A percentile compares a stretch with the other conserved stretches of the same genome.
Evolutionary conservation across 2,329 filamentous ascomycete genomes (phyloP).

Genomic region (Ophiostoma sp.): DNA sequence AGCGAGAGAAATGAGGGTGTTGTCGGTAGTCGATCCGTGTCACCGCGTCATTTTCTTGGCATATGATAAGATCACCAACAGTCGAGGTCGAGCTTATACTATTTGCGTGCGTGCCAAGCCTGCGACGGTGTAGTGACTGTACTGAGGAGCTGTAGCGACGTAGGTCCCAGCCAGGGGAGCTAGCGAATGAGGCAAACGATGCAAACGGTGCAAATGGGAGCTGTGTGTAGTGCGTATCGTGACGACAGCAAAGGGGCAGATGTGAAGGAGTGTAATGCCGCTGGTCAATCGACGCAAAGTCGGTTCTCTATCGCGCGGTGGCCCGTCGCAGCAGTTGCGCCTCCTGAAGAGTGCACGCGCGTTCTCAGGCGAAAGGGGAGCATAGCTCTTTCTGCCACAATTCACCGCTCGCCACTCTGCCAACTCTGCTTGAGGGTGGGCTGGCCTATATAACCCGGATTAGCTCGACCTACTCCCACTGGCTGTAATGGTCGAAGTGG

Average conservation of each 20-base stretch:
- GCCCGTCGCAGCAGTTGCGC: neutral
- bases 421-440: neutral
- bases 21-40: slow-evolving; percentile 4
- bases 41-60: slow-evolving; percentile 17
- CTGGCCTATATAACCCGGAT: slow-evolving; percentile 18
- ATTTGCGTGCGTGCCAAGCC: neutral
- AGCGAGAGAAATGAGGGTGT: neutral
- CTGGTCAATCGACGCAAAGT: neutral
- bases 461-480: neutral
- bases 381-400: slow-evolving; percentile 13
- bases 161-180: neutral
- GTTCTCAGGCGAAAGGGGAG: neutral
- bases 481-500: slow-evolving; percentile 29
- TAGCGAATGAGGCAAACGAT: neutral
- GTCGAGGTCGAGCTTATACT: neutral
- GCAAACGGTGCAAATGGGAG: too few species aligned
- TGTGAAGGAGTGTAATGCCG: neutral
- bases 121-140: slow-evolving; percentile 1
- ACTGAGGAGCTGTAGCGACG: neutral
- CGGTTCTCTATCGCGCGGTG: neutral
- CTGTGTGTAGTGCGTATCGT: neutral
- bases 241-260: neutral
- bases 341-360: neutral
- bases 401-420: slow-evolving; percentile 6
- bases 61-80: neutral